Conservation (phyloP, 495 filamentous ascomycete species). For the Podospora fimiseda region DNA sequence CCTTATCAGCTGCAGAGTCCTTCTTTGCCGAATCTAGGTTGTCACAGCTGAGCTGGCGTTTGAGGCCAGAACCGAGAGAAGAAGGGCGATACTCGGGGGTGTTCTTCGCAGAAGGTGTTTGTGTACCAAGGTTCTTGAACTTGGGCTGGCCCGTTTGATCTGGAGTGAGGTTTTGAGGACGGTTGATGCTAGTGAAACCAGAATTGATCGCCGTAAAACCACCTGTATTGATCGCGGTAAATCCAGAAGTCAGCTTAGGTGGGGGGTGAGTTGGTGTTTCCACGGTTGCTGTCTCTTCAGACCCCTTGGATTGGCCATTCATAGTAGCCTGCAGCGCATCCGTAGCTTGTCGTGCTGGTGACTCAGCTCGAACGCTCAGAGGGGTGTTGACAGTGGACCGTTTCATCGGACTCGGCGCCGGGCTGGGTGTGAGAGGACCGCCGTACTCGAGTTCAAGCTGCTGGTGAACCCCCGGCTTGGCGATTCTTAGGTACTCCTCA, state of each 20-base stretch:
- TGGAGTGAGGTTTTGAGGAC: conserved; percentile 28
- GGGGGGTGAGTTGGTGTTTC: conserved; percentile 43
- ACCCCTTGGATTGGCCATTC: conserved; percentile 40
- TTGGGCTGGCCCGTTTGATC: conserved; percentile 37
- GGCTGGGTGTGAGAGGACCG: conserved; percentile 89
- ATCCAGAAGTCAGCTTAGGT: conserved; percentile 52
- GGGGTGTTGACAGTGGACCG: conserved; percentile 65
- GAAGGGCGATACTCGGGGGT: conserved; percentile 55
- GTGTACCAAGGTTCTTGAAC: conserved; percentile 44
- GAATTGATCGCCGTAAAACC: conserved; percentile 42
- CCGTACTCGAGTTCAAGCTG: conserved; percentile 91
- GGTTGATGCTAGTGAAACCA: conserved; percentile 77
- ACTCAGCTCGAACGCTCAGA: conserved; percentile 56
- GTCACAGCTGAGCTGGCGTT: conserved; percentile 79
- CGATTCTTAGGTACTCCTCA: conserved; percentile 86
- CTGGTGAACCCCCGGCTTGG: conserved; percentile 95
- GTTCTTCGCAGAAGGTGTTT: conserved; percentile 48
- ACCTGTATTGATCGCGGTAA: conserved; percentile 61
- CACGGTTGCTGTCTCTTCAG: conserved; percentile 48
- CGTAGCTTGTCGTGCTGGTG: conserved; percentile 64
- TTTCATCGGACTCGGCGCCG: conserved; percentile 78
- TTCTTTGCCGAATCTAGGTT: conserved; percentile 51
- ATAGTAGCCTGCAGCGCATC: conserved; percentile 62
- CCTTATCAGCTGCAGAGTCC: conserved; percentile 54
- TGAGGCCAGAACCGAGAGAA: conserved; percentile 52